Conservation (phyloP, 148 eudicot species). For the Chenopodium quinoa region DNA sequence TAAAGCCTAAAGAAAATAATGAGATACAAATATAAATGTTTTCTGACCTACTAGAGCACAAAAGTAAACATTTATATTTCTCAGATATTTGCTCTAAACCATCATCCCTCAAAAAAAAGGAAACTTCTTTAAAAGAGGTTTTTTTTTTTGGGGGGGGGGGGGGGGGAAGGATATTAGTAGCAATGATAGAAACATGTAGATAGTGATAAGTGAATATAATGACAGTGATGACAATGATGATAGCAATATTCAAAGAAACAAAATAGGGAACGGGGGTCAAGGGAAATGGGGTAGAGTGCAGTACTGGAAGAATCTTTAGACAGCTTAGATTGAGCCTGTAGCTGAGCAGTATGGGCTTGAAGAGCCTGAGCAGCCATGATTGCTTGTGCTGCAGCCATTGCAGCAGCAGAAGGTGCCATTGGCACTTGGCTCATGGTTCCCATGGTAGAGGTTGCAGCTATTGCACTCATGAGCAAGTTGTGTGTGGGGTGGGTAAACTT, state of each 20-base stretch:
- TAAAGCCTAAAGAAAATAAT: not conserved
- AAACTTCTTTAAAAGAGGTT: not conserved
- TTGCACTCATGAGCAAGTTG: conserved; percentile 71
- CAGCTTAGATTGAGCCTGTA: conserved; percentile 55
- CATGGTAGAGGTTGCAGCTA: conserved; percentile 81
- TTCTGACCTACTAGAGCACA: not conserved
- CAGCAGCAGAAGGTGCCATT: conserved; percentile 99
- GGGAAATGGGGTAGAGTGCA: not conserved
- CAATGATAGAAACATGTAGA: not conserved
- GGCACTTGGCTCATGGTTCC: conserved; percentile 91
- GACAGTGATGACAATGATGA: not conserved
- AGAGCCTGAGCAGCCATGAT: conserved; percentile 97
- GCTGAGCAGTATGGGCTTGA: conserved; percentile 88
- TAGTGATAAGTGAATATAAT: not conserved
- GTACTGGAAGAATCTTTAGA: conserved; percentile 61
- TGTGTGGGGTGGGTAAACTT: conserved; percentile 90
- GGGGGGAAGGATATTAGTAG: not conserved
- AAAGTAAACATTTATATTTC: not conserved
- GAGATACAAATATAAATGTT: not conserved
- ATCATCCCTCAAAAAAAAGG: not conserved
- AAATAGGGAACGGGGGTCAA: not conserved
- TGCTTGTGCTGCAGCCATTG: conserved; percentile 99
- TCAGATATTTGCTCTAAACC: not conserved
- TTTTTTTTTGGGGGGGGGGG: no score
- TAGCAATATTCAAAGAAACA: not conserved